Percentiles rank a stretch among this genome's conserved stretches.
These are phyloP conservation scores for Flaveria linearis DNA, from an alignment of 129 eudicot species.

Conservation along the genomic window DNA sequence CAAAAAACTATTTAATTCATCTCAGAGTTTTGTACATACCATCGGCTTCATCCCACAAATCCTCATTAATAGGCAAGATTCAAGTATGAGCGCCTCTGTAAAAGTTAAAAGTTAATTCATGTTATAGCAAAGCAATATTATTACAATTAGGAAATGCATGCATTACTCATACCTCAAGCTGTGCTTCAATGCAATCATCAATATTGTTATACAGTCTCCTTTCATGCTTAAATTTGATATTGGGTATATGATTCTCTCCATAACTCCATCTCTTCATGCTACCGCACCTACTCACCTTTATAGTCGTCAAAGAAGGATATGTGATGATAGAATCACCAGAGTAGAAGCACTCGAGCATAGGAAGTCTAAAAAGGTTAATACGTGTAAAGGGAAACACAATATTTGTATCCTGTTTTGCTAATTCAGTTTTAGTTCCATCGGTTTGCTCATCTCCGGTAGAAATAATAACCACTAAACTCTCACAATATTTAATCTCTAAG, in stretches of 20 bases:
- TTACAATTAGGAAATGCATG: no score
- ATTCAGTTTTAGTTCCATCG: not conserved
- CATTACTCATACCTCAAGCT: no score
- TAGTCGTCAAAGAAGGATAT: not conserved
- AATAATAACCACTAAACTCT: not conserved
- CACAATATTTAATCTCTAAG: not conserved
- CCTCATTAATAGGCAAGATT: no score
- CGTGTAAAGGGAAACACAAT: no score
- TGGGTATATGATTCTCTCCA: not conserved
- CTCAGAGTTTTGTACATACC: no score
- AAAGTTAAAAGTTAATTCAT: no score
- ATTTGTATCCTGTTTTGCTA: no score
- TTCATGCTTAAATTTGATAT: not conserved
- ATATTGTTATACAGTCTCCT: not conserved
- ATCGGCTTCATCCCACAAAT: no score
- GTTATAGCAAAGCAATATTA: no score
- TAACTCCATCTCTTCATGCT: conserved; percentile 2
- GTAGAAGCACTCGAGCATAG: not conserved
- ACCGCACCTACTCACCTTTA: not conserved
- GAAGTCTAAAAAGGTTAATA: no score
- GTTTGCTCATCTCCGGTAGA: not conserved
- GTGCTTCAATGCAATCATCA: not conserved
- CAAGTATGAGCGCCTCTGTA: not conserved
- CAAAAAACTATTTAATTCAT: no score
- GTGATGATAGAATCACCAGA: not conserved